phyloP scores from a whole-genome alignment of 352 stramenopile species.

The Phytophthora pinifolia region DNA sequence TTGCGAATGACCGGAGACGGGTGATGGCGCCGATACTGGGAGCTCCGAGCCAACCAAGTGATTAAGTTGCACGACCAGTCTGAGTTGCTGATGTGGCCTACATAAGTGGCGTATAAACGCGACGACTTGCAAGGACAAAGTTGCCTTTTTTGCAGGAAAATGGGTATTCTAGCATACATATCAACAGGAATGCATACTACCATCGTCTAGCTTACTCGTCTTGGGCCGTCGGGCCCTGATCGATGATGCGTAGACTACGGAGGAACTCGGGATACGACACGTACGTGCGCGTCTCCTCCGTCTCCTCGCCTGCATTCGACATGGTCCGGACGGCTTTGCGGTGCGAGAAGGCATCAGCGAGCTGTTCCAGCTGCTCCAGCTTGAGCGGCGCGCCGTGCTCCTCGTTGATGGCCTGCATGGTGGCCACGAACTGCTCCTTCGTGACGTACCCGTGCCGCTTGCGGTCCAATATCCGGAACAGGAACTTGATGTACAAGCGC shows the following conservation, averaged over 20 bases:
- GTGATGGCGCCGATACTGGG: background rate
- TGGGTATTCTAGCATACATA: slow-evolving; percentile 19
- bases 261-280: slow-evolving; percentile 78
- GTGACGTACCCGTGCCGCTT: slow-evolving; percentile 63
- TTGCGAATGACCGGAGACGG: slow-evolving; percentile 25
- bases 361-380: slow-evolving; percentile 59
- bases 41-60: background rate
- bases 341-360: slow-evolving; percentile 61
- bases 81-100: slow-evolving; percentile 1
- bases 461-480: slow-evolving; percentile 78
- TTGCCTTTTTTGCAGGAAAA: slow-evolving; percentile 5
- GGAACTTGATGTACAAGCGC: slow-evolving; percentile 76
- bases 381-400: slow-evolving; percentile 63
- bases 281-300: slow-evolving; percentile 33
- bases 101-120: background rate
- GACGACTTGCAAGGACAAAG: background rate
- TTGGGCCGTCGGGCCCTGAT: slow-evolving; percentile 31
- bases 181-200: slow-evolving; percentile 13
- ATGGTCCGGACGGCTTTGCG: slow-evolving; percentile 31
- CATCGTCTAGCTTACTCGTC: slow-evolving; percentile 2
- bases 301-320: slow-evolving; percentile 24
- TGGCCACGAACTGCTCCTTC: slow-evolving; percentile 69
- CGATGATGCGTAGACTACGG: slow-evolving; percentile 66
- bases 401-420: slow-evolving; percentile 77
- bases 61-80: background rate